phyloP scores from a whole-genome alignment of 2,329 filamentous ascomycete species.

The Verticillium tricorpus region DNA sequence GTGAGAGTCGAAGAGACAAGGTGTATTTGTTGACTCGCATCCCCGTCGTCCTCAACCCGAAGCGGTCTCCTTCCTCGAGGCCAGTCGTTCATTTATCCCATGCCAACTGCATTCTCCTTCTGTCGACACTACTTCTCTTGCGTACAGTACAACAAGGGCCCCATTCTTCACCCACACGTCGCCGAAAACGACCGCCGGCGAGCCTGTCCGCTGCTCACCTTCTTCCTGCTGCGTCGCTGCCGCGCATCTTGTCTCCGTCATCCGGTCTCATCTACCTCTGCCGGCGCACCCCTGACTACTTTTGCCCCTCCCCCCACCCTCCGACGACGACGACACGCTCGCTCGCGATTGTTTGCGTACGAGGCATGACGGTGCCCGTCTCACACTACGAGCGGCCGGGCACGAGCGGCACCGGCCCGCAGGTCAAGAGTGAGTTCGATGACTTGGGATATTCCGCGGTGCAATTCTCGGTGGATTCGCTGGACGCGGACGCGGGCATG shows the following conservation, averaged over 20 bases:
- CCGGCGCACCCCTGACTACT: not conserved
- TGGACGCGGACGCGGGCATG: constrained; percentile 8
- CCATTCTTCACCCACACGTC: constrained; percentile 10
- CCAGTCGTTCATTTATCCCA: not conserved
- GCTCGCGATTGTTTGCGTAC: constrained; percentile 5
- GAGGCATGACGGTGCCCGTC: constrained; percentile 11
- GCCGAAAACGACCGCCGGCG: constrained; percentile 4
- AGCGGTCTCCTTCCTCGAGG: not conserved
- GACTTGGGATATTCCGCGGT: not conserved
- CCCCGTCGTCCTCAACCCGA: constrained; percentile 4
- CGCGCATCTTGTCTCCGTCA: constrained; percentile 2
- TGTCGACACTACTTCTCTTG: constrained; percentile 1
- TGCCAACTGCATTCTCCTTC: not conserved
- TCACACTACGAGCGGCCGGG: constrained; percentile 12
- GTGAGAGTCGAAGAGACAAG: constrained; percentile 6
- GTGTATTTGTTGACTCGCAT: constrained; percentile 13
- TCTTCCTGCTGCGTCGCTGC: not conserved
- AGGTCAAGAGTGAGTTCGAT: not conserved
- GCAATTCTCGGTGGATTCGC: constrained; percentile 11
- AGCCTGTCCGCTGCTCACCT: not conserved
- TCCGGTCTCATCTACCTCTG: not conserved
- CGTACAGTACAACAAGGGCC: constrained; percentile 12
- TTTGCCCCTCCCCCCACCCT: too few relatives aligned
- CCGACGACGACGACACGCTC: not conserved
- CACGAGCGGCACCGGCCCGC: constrained; percentile 8